Base-by-base conservation (phyloP, 495 filamentous ascomycete species). In the Aspergillus haitiensis region DNA sequence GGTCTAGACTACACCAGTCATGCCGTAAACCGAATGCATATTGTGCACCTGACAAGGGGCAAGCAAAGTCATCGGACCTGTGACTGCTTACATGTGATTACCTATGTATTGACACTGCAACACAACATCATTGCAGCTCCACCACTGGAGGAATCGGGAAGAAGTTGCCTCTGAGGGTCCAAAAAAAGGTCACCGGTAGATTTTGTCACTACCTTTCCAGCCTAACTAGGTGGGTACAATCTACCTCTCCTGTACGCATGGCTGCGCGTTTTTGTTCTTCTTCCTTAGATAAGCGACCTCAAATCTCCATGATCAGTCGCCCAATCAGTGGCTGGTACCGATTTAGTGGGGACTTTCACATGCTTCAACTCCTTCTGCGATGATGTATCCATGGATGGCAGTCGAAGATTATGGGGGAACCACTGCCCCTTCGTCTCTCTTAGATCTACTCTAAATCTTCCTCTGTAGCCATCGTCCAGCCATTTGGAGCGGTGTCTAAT, bases 301-400 rank as follows among this genome's bases (percentile, higher is more conserved):
- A 15, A 15, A 4, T 15, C 48, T 54, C 21, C 21, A 27, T 27
- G 3, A 27, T 27, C 3, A 42, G 58, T 8, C 37, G n/a, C 32
- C 52, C 45, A 55, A 49, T 53, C 32, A 60, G 51, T 46, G 32
- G 13, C 21, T 55, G 13, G 31, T 55, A 46, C 44, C n/a, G 11
- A 6, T 35, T 35, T 51, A 44, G 71, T 69, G 67, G 65, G 62
- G 67, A 64, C 63, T 60, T 66, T 72, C 63, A 69, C 73, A 75
- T 75, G 73, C 70, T 59, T 67, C 52, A 40, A 50, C 56, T 39
- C 45, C 55, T 52, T 40, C 47, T 52, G 36, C 16, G 39, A 55
- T 37, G 27, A 60, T 63, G 60, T 61, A 64, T 61, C 59, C 56
- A 56, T 65, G 59, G 62, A 52, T 59, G 18, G 52, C 34, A 47